phyloP scores from a whole-genome alignment of 179 eudicot genomes.

The Vitellaria paradoxa region DNA sequence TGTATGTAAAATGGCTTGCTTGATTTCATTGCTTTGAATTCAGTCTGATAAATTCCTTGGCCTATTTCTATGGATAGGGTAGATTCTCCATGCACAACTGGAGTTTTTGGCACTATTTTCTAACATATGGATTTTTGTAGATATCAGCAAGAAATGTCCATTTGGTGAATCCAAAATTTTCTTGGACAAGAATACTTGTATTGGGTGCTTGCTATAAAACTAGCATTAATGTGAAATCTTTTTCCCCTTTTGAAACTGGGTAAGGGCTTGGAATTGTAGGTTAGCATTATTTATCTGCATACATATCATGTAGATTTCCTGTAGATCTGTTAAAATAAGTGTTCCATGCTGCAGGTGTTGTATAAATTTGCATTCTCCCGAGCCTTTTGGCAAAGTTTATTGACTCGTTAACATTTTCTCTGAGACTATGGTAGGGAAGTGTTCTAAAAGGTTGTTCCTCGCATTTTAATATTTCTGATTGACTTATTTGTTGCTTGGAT shows the following conservation, averaged over 20 bases:
- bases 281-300: neutral
- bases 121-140: constrained; percentile 30
- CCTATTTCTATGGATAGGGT: neutral
- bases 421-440: constrained; percentile 65
- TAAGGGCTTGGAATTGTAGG: constrained; percentile 24
- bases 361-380: constrained; percentile 38
- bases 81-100: neutral
- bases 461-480: neutral
- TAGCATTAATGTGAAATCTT: constrained; percentile 51
- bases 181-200: constrained; percentile 65
- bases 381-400: constrained; percentile 68
- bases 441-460: neutral
- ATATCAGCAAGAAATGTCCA: constrained; percentile 68
- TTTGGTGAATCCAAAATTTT: constrained; percentile 64
- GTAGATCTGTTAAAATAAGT: neutral
- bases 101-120: constrained; percentile 5
- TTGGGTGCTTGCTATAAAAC: constrained; percentile 89
- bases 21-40: neutral
- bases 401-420: constrained; percentile 55
- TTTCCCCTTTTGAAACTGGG: constrained; percentile 87
- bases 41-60: neutral
- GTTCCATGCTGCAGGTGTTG: constrained; percentile 51
- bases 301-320: neutral
- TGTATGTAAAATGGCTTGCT: constrained; percentile 45
- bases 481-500: constrained; percentile 21